Base-by-base conservation (phyloP, 2,329 filamentous ascomycete genomes). In the Colletotrichum falcatum region DNA sequence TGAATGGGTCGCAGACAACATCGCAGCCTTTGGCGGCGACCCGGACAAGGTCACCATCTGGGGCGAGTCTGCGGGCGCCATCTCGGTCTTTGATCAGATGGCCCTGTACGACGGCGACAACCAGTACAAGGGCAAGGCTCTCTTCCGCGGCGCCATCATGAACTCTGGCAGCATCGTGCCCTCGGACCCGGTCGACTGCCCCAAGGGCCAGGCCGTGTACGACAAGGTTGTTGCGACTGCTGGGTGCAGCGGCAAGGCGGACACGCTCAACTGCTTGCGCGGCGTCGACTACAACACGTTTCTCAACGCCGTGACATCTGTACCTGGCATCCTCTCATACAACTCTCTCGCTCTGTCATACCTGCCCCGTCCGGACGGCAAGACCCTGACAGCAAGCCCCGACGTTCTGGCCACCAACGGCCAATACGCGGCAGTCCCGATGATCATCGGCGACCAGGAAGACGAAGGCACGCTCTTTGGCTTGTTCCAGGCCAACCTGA, bases 121-220 rank as follows among this genome's bases (percentile, higher is more conserved):
- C 75, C 88, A 82, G 1, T 91, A 92, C 79, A 91, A 91, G 2
- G 88, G 87, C 28, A 86, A 88, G 72, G 83, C 87, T 1, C 81
- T 92, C 0, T 92, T 92, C 83, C 84, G 88, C 18, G 90, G 81
- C 1, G 89, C 81, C 7, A 92, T 92, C 74, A 91, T 92, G 90
- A 85, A 88, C 78, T 88, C 85, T 1, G 88, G 88, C 1, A 83
- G 81, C 49, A 77, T 86, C 8, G 75, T 85, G 2, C 86, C 87
- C 0, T 81, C 84, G 0, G 84, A 86, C 39, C 81, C 84, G 0
- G 84, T 90, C 0, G 88, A 90, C 72, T 83, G 83, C 8, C 77
- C 79, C 2, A 89, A 90, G 75, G 87, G 84, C 0, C 89, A 92
- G 75, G 79, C 76, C 0, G 80, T 82, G 2, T 91, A 89, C 75